Conservation (phyloP, 179 eudicot species). For the Silene coronaria region DNA sequence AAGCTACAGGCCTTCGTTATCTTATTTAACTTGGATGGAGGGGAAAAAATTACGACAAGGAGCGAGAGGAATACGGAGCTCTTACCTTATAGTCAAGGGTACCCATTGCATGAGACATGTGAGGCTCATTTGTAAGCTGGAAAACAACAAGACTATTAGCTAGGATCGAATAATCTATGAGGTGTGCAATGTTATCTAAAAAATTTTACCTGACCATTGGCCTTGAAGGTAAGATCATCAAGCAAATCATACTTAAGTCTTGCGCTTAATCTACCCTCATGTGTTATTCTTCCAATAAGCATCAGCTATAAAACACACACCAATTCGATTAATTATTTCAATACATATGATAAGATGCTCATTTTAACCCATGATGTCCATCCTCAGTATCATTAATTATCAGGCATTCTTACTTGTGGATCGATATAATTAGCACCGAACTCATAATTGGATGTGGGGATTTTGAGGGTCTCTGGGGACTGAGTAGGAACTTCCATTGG, state of each 20-base stretch:
- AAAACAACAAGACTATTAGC: constrained; percentile 19
- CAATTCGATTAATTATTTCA: not conserved
- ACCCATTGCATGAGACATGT: constrained; percentile 77
- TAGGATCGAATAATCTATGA: not conserved
- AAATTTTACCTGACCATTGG: constrained; percentile 57
- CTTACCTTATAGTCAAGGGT: constrained; percentile 85
- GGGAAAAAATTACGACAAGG: not conserved
- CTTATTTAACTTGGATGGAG: not conserved
- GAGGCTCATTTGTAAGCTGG: constrained; percentile 82
- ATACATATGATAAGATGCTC: not conserved
- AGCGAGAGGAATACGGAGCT: not conserved
- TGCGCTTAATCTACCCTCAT: constrained; percentile 85
- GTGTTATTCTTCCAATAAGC: constrained; percentile 82
- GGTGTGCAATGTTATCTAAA: not conserved
- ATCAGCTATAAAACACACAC: constrained; percentile 49
- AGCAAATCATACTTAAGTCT: constrained; percentile 78
- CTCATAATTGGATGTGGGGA: constrained; percentile 85
- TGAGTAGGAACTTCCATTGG: constrained; percentile 89
- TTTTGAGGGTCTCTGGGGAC: constrained; percentile 70
- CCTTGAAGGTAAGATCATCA: constrained; percentile 71
- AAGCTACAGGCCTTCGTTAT: not conserved
- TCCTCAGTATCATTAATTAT: not conserved
- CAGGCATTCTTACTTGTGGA: constrained; percentile 46
- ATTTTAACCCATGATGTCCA: not conserved
- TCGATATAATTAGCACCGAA: constrained; percentile 90